Base-by-base conservation (phyloP, 805 yeast genomes). In the Clavispora fructus region DNA sequence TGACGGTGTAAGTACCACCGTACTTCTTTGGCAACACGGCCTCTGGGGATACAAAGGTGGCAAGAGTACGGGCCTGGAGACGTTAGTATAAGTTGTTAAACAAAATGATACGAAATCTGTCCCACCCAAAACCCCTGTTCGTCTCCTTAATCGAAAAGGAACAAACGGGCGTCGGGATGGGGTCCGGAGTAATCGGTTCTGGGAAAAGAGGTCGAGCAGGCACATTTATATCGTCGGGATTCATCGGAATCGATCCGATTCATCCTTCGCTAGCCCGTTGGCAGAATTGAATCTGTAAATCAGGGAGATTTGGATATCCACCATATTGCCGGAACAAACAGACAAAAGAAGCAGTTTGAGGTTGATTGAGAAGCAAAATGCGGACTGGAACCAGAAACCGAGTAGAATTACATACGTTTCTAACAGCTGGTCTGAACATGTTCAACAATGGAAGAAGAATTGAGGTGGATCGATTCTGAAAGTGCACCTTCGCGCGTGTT, bases 1-100 rank as follows among this genome's bases (percentile, higher is more conserved):
- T 92, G 48, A 94, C 97, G 44, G 92, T 87, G 78, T 81, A 91
- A 66, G 84, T 84, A 52, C 97, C 96, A 58, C 98, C 98, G 73
- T 88, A 90, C 72, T 87, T 86, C 75, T 88, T 88, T 61, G 96
- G 95, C 61, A 87, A 75, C 53, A 78, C 78, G 50, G 78, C 61
- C 65, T 81, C 86, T 45, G 85, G 77, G 27, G 82, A 69, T 46
- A 82, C 78, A 47, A 76, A 67, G 42, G 88, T 77, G 49, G 89
- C 86, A 50, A 72, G 64, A 45, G 67, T 54, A 63, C 77, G 74
- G 46, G 63, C 71, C 70, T 55, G 32, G 39, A n/a, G 23, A 23
- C 40, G 67, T 63, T 64, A 66, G 71, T 64, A 61, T 23, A 32
- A 16, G 3, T 19, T 35, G 1, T 3, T 6, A 35, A 19, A 8